Base-by-base conservation (phyloP, 2,329 filamentous ascomycete species). In the Fusarium coffeatum region DNA sequence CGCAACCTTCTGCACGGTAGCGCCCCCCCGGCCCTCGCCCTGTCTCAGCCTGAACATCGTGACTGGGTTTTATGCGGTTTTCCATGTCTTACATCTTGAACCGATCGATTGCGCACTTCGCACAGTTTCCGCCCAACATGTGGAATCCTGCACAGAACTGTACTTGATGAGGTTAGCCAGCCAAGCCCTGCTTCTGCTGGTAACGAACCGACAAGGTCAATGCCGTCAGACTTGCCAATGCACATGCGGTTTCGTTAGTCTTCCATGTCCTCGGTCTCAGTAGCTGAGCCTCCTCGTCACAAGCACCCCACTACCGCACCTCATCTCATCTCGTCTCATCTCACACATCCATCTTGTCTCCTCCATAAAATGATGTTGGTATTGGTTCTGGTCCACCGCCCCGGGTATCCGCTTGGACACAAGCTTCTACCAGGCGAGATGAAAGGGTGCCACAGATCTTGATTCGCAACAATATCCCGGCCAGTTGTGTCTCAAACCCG, bases 371-470 rank as follows among this genome's bases (percentile, higher is more conserved):
- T 59, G 63, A 57, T 59, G 51, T 59, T 55, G 64, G 64, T 64
- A 51, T 47, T 57, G 63, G 64, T 55, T 49, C 56, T 59, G 60
- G 68, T 64, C 66, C 48, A 54, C 55, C 47, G 63, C 72, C 66
- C 53, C 56, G 56, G 67, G 56, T 72, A 66, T 71, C 68, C 65
- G 68, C 60, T 71, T 65, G 62, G 55, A 64, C 71, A 74, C 69
- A 71, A 74, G 66, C 72, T 76, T 77, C 71, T 64, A 71, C 75
- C 75, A 78, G 76, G 74, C 78, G 75, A 80, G 78, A 80, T 80
- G 78, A 78, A 65, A 59, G 73, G 70, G 80, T 80, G 68, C 73
- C 77, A 81, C 80, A 80, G 78, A 81, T 80, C 79, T 80, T 76
- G 74, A 72, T 73, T 74, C 74, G 74, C 72, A 76, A 75, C 77